These are phyloP conservation scores for Sugiyamaella castrensis DNA, from an alignment of 1,139 yeast genomes.

Conservation along the genomic window DNA sequence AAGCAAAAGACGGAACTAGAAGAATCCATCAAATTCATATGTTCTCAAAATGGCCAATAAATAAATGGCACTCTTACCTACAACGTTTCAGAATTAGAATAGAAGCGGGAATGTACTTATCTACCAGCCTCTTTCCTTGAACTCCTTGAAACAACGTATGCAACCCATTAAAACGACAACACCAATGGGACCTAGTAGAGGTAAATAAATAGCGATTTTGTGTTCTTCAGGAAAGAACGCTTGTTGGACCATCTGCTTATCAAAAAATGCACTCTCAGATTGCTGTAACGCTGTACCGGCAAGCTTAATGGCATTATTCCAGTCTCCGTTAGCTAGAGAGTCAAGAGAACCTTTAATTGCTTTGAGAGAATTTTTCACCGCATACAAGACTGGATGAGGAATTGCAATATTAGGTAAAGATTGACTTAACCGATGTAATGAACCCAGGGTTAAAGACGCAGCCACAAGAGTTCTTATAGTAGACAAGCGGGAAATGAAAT, in stretches of 20 bases:
- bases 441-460: slow-evolving; percentile 59
- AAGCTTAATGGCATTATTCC: slow-evolving; percentile 47
- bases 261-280: slow-evolving; percentile 82
- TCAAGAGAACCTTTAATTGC: slow-evolving; percentile 40
- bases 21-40: neutral
- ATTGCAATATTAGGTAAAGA: slow-evolving; percentile 77
- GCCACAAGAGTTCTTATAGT: slow-evolving; percentile 50
- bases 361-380: slow-evolving; percentile 45
- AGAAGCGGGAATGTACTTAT: neutral
- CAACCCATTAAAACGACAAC: slow-evolving; percentile 66
- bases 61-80: neutral
- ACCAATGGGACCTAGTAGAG: slow-evolving; percentile 78
- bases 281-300: slow-evolving; percentile 55
- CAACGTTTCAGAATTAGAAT: neutral
- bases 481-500: slow-evolving; percentile 58
- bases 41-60: neutral
- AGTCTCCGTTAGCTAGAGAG: slow-evolving; percentile 35
- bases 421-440: slow-evolving; percentile 64
- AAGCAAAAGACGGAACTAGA: too few relatives aligned
- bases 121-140: slow-evolving; percentile 11
- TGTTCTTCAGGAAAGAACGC: slow-evolving; percentile 94
- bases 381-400: slow-evolving; percentile 58
- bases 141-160: slow-evolving; percentile 44
- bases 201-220: slow-evolving; percentile 87
- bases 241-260: slow-evolving; percentile 92